Base-by-base conservation (phyloP, 75 land plant species). In the Selaginella moellendorffii region DNA sequence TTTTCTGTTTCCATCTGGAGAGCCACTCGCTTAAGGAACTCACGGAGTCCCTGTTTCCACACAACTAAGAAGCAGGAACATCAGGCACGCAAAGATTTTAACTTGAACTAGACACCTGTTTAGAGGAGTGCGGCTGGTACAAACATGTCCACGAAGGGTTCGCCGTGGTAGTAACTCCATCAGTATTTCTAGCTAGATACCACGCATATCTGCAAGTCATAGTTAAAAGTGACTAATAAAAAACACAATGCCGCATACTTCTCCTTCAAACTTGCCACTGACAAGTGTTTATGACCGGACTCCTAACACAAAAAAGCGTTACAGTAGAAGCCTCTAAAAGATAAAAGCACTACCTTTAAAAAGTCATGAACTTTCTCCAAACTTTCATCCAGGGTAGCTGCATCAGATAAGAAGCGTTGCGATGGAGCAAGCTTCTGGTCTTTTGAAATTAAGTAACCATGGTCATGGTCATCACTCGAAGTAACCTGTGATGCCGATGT, bases 261-360 rank as follows among this genome's bases (percentile, higher is more conserved):
- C 14, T 36, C 14, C 14, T 36, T 5, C 5, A 5, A 36, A 36
- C 14, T 36, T 36, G 46, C 14, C 10, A 5, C 10, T 36, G 46
- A 36, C 46, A 36, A 36, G 10, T 36, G 14, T 5, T 14, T 36
- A 5, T 14, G 46, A 5, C 46, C 14, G 46, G 14, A 36, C 10
- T 5, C 46, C 5, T 36, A 36, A 36, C 14, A 36, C 46, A 5
- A 36, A 88, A n/a, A n/a, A n/a, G n/a, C n/a, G n/a, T n/a, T n/a
- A n/a, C n/a, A 63, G 83, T 85, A 69, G 80, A 71, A 51, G 90
- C 88, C 70, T 82, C 98, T 9, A 86, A 77, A 74, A 88, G 80
- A n/a, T n/a, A n/a, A n/a, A n/a, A n/a, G n/a, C n/a, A n/a, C n/a
- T 36, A 36, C 46, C 46, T 36, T 5, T 36, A 36, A 36, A 14